Conservation (phyloP, 352 stramenopile species). For the Thraustochytrium sp. region DNA sequence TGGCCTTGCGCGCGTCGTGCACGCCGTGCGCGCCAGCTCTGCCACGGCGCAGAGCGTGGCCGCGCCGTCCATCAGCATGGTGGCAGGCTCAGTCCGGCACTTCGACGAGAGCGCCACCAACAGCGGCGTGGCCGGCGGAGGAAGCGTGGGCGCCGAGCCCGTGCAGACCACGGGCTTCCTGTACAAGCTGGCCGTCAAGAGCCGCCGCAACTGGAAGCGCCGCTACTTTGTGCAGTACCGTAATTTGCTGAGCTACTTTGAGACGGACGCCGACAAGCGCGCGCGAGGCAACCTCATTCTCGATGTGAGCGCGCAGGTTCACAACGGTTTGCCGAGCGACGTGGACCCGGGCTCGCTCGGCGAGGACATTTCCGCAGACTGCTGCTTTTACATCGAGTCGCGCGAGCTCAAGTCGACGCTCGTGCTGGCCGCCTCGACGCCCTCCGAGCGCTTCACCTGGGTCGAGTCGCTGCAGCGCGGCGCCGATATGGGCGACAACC, state of each 20-base stretch:
- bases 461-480: not conserved
- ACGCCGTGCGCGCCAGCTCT: not conserved
- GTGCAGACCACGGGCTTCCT: not conserved
- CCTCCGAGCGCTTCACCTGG: not conserved
- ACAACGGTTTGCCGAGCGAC: not conserved
- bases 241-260: slow-evolving; percentile 38
- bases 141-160: too few relatives aligned
- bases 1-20: not conserved
- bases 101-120: not conserved
- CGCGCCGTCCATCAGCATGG: slow-evolving; percentile 10
- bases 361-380: not conserved
- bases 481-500: not conserved
- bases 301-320: not conserved
- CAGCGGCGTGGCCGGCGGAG: not conserved
- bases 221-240: slow-evolving; percentile 23
- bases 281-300: not conserved
- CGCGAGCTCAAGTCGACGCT: not conserved
- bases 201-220: slow-evolving; percentile 32
- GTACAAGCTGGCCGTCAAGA: slow-evolving; percentile 22
- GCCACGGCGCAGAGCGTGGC: not conserved
- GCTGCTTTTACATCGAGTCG: not conserved
- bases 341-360: not conserved
- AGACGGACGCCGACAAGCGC: not conserved
- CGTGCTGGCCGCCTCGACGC: not conserved
- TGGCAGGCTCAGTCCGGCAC: not conserved